Conservation (phyloP, 768 basidiomycete genomes). For the Rubroboletus satanas region DNA sequence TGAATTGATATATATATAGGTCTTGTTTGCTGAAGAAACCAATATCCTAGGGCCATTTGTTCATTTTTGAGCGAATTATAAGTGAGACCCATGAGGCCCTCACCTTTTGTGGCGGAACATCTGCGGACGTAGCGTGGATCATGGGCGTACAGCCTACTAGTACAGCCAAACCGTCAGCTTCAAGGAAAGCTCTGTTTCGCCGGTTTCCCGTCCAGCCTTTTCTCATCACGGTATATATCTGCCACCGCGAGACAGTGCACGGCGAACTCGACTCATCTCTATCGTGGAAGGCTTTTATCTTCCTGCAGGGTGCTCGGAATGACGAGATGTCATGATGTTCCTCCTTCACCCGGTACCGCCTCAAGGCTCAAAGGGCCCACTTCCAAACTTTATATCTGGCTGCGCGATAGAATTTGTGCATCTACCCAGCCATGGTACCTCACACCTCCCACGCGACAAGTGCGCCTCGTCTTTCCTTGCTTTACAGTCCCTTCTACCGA, state of each 20-base stretch:
- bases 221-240: neutral
- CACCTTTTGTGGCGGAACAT: neutral
- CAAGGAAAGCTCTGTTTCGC: neutral
- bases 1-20: neutral
- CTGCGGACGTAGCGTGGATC: neutral
- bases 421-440: constrained; percentile 5
- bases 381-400: constrained; percentile 3
- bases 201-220: neutral
- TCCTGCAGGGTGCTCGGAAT: neutral
- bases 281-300: neutral
- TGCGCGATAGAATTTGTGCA: neutral
- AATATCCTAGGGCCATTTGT: neutral
- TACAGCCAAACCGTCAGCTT: too few species aligned
- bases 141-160: neutral
- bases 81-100: neutral
- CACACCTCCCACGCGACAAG: neutral
- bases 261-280: neutral
- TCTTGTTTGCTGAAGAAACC: neutral
- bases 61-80: constrained; percentile 2
- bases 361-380: neutral
- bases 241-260: neutral
- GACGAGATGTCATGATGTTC: neutral
- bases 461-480: neutral
- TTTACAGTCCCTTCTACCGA: neutral
- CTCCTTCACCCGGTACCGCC: neutral